Percentiles rank a stretch among this genome's conserved stretches.
These are phyloP conservation scores for Fusarium irregulare DNA, from an alignment of 2,329 filamentous ascomycete genomes.

Conservation along the genomic window DNA sequence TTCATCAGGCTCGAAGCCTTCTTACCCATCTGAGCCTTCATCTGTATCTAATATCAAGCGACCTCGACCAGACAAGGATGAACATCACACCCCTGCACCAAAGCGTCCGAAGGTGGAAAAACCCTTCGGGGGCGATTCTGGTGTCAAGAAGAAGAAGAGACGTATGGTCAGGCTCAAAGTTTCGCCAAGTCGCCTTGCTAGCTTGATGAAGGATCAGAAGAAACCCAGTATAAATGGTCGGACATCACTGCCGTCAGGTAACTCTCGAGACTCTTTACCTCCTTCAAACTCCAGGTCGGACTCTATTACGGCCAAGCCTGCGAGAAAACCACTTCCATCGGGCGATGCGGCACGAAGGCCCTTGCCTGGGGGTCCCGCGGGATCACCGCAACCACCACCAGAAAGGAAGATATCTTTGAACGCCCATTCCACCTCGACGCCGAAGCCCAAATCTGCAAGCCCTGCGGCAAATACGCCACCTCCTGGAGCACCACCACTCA, in stretches of 20 bases:
- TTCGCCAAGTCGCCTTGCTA: constrained; percentile 49
- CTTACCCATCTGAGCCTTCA: constrained; percentile 34
- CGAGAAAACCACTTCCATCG: constrained; percentile 52
- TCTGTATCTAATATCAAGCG: constrained; percentile 48
- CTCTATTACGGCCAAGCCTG: constrained; percentile 50
- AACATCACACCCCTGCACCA: constrained; percentile 49
- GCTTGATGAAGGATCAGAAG: constrained; percentile 49
- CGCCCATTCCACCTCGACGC: constrained; percentile 33
- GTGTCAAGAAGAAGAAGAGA: constrained; percentile 47
- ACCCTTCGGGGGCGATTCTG: constrained; percentile 33
- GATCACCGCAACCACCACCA: constrained; percentile 38
- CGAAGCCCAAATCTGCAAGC: constrained; percentile 42
- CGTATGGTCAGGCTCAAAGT: constrained; percentile 55
- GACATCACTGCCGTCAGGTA: constrained; percentile 50
- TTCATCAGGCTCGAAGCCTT: constrained; percentile 36
- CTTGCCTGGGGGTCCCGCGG: constrained; percentile 46
- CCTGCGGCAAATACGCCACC: constrained; percentile 42
- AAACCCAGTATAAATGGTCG: constrained; percentile 40
- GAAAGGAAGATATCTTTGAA: constrained; percentile 47
- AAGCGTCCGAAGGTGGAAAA: constrained; percentile 56
- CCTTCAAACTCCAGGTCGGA: constrained; percentile 44
- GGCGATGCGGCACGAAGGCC: constrained; percentile 49
- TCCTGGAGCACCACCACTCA: constrained; percentile 31
- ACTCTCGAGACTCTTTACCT: constrained; percentile 44
- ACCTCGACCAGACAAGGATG: constrained; percentile 53